Evolutionary conservation across 2,329 filamentous ascomycete genomes (phyloP).

Genomic region (Nemania diffusa): DNA sequence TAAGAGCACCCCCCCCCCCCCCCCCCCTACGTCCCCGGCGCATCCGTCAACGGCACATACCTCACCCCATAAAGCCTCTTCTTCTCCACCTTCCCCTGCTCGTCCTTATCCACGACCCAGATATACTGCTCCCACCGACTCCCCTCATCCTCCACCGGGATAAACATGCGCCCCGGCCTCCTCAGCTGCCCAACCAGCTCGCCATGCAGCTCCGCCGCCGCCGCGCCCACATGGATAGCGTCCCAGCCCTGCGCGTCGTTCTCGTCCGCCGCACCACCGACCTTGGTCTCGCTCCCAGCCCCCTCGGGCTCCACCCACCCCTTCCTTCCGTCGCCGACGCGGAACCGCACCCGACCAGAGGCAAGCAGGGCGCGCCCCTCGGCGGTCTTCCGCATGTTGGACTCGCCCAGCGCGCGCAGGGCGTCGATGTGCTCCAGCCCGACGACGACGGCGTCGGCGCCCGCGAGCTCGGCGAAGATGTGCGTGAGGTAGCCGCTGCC

Average conservation of each 20-base stretch:
- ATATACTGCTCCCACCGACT: slow-evolving; percentile 68
- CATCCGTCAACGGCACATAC: slow-evolving; percentile 82
- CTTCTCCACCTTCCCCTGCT: slow-evolving; percentile 68
- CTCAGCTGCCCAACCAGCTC: slow-evolving; percentile 81
- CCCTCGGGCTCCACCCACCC: slow-evolving; percentile 64
- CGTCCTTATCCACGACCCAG: slow-evolving; percentile 79
- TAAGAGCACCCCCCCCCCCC: neutral
- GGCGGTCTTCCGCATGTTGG: slow-evolving; percentile 72
- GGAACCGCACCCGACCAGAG: slow-evolving; percentile 73
- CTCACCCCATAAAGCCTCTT: slow-evolving; percentile 75
- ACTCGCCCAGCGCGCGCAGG: slow-evolving; percentile 69
- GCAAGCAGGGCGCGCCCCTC: slow-evolving; percentile 70
- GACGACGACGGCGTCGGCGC: slow-evolving; percentile 64
- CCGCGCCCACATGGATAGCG: slow-evolving; percentile 94
- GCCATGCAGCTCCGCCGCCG: slow-evolving; percentile 77
- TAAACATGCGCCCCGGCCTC: slow-evolving; percentile 82
- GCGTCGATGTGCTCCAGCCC: slow-evolving; percentile 79
- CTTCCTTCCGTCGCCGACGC: slow-evolving; percentile 77
- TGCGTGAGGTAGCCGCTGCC: slow-evolving; percentile 89
- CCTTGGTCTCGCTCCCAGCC: slow-evolving; percentile 47
- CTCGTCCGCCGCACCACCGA: slow-evolving; percentile 53
- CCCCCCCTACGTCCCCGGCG: slow-evolving; percentile 55
- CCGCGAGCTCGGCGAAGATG: slow-evolving; percentile 82
- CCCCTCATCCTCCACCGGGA: slow-evolving; percentile 72
- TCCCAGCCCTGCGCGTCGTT: slow-evolving; percentile 71